Conservation (phyloP, 2,329 filamentous ascomycete species). For the Epichloe brachyelytri region DNA sequence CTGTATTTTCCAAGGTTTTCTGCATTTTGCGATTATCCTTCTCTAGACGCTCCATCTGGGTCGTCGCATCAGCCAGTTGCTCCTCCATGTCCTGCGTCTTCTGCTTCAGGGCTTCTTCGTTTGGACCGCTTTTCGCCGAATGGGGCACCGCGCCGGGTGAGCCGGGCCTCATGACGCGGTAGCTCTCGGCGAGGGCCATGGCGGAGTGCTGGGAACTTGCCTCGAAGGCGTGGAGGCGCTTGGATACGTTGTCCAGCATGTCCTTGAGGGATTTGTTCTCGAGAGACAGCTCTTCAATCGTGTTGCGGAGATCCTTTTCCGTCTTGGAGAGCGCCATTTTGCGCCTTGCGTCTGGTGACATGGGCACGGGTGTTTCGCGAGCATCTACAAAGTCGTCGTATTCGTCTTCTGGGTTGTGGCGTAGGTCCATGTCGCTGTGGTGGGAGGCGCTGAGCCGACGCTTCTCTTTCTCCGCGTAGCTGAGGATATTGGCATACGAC, state of each 20-base stretch:
- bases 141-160: slow-evolving; percentile 28
- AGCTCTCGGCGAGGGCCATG: slow-evolving; percentile 75
- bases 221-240: slow-evolving; percentile 85
- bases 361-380: slow-evolving; percentile 45
- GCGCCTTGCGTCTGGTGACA: slow-evolving; percentile 29
- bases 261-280: slow-evolving; percentile 81
- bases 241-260: slow-evolving; percentile 74
- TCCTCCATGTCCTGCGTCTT: slow-evolving; percentile 56
- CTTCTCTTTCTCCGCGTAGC: slow-evolving; percentile 53
- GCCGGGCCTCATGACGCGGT: slow-evolving; percentile 45
- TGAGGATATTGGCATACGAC: slow-evolving; percentile 83
- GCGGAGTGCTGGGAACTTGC: slow-evolving; percentile 80
- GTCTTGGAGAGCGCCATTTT: slow-evolving; percentile 27
- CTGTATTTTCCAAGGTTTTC: slow-evolving; percentile 43
- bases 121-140: slow-evolving; percentile 12
- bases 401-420: slow-evolving; percentile 36
- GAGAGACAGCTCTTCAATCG: slow-evolving; percentile 74
- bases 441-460: slow-evolving; percentile 41
- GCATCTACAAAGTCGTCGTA: slow-evolving; percentile 89
- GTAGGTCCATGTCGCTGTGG: slow-evolving; percentile 30
- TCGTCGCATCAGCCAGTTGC: slow-evolving; percentile 42
- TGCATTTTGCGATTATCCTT: slow-evolving; percentile 42
- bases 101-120: slow-evolving; percentile 26
- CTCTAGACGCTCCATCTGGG: slow-evolving; percentile 55
- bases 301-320: slow-evolving; percentile 44